phyloP scores from a whole-genome alignment of 805 yeast genomes.

The Ogataea trehalophila region DNA sequence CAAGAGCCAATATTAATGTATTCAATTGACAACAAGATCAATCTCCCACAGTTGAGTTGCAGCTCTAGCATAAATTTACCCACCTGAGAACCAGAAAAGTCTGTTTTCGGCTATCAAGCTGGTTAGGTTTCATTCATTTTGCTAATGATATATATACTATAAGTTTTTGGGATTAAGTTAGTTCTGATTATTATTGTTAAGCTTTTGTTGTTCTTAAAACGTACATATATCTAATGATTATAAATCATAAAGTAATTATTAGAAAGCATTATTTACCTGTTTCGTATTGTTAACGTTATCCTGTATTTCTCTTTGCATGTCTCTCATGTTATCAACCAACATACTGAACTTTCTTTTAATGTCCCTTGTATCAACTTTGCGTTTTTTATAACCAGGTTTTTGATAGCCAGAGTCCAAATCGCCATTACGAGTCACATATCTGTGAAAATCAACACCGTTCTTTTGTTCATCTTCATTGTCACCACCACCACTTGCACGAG shows the following conservation, averaged over 20 bases:
- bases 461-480: background rate
- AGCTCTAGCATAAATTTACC: too few relatives aligned
- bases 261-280: background rate
- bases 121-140: too few relatives aligned
- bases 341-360: background rate
- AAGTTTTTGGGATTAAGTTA: too few relatives aligned
- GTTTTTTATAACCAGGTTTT: background rate
- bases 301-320: conserved; percentile 2
- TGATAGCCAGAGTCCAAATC: background rate
- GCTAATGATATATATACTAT: too few relatives aligned
- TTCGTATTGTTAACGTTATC: conserved; percentile 1
- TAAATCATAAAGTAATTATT: background rate
- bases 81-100: too few relatives aligned
- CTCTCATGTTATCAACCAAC: conserved; percentile 2
- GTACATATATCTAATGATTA: too few relatives aligned
- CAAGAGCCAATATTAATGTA: too few relatives aligned
- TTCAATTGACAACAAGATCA: too few relatives aligned
- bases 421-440: background rate
- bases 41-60: too few relatives aligned
- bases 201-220: too few relatives aligned
- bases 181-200: too few relatives aligned
- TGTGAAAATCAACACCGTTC: background rate
- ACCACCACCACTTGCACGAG: conserved; percentile 4
- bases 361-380: background rate
- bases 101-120: too few relatives aligned